These are phyloP conservation scores for Solanum virginianum DNA, from an alignment of 257 asterid species.

Conservation along the genomic window DNA sequence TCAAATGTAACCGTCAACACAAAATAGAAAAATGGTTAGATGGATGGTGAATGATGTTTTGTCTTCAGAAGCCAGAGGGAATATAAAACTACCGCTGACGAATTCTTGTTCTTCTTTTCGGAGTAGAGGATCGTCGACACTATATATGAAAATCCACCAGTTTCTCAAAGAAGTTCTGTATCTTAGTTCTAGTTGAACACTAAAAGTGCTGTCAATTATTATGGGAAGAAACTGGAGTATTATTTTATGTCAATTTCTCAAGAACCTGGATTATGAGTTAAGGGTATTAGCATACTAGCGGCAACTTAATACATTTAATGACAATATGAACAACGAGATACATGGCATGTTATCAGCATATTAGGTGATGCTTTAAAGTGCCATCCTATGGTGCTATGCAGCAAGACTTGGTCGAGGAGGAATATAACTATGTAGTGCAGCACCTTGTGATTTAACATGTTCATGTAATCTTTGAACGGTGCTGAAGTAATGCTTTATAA, in stretches of 20 bases:
- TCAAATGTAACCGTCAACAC: not conserved
- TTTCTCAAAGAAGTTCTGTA: not conserved
- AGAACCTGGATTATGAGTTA: not conserved
- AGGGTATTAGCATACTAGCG: not conserved
- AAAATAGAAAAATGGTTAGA: not conserved
- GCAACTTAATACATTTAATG: not conserved
- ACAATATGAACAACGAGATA: not conserved
- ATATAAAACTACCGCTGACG: not conserved
- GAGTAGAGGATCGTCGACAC: not conserved
- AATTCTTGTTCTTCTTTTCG: not conserved
- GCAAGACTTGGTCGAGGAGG: not conserved
- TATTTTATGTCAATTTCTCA: not conserved
- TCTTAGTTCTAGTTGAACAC: not conserved
- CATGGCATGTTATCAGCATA: not conserved
- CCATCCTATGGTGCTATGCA: not conserved
- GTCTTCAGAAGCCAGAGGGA: not conserved
- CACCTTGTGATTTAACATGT: not conserved
- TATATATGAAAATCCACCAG: not conserved
- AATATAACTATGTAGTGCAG: not conserved
- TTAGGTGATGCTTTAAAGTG: not conserved
- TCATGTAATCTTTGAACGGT: not conserved
- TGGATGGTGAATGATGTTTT: not conserved
- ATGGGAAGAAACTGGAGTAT: not conserved
- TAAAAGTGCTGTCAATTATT: not conserved
- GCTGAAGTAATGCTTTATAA: not conserved